Percentiles rank a stretch among this genome's conserved stretches.
Evolutionary conservation across 1,284 basidiomycete species (phyloP).

Genomic region (Irpex lacteus): DNA sequence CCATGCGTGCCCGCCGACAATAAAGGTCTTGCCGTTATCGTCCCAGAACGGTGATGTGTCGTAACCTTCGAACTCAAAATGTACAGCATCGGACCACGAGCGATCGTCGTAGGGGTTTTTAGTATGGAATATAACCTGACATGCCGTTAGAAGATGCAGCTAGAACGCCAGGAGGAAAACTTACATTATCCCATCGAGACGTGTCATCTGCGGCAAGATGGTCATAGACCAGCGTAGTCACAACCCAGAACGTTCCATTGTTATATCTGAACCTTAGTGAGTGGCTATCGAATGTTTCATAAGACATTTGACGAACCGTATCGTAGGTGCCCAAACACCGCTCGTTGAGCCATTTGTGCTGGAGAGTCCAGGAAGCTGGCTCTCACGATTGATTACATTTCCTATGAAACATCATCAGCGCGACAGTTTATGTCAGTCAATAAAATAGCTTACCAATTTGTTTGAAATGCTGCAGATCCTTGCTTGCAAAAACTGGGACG

Average conservation of each 20-base stretch:
- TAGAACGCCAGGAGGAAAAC: background rate
- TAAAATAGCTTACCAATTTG: conserved; percentile 8
- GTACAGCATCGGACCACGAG: conserved; percentile 34
- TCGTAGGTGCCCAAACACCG: conserved; percentile 13
- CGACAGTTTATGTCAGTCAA: background rate
- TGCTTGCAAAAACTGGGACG: conserved; percentile 9
- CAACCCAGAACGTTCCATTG: conserved; percentile 9
- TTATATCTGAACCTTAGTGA: background rate
- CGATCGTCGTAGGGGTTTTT: conserved; percentile 20
- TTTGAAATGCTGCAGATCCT: conserved; percentile 8
- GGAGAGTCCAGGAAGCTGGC: conserved; percentile 7
- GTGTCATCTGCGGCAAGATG: background rate
- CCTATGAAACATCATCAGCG: background rate
- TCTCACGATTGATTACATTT: conserved; percentile 11
- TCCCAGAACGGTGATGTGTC: conserved; percentile 37
- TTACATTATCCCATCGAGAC: conserved; percentile 11
- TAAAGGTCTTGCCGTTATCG: conserved; percentile 31
- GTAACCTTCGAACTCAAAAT: conserved; percentile 35
- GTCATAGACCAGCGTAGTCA: conserved; percentile 9
- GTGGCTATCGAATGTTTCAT: background rate
- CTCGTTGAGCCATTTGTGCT: conserved; percentile 3
- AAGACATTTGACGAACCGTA: background rate
- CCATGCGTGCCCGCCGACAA: conserved; percentile 34
- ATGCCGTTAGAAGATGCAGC: background rate
- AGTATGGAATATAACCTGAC: conserved; percentile 33